Evolutionary conservation across 495 filamentous ascomycete genomes (phyloP).

Genomic region (Margaritispora aquatica): DNA sequence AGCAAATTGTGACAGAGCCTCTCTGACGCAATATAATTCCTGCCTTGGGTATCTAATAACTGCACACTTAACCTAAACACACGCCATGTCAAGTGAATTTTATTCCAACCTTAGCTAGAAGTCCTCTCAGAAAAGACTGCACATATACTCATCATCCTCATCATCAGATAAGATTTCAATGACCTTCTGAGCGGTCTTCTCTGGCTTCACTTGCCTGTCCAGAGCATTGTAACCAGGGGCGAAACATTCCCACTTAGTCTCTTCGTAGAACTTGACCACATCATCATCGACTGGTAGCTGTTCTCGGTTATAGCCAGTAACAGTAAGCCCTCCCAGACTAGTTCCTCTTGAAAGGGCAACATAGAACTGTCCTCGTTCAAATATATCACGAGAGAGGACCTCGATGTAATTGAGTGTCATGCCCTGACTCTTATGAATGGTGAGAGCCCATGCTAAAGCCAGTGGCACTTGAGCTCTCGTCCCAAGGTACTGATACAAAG

Average conservation of each 20-base stretch:
- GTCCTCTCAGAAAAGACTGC: background rate
- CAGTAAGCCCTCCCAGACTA: constrained; percentile 30
- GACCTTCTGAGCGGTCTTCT: background rate
- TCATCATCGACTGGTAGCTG: constrained; percentile 12
- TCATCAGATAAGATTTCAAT: background rate
- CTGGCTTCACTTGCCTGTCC: background rate
- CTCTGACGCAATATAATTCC: no score
- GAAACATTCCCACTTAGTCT: constrained; percentile 14
- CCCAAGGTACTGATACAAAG: constrained; percentile 11
- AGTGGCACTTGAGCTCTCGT: constrained; percentile 39
- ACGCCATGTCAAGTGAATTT: no score
- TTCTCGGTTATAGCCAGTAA: constrained; percentile 22
- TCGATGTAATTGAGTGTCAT: constrained; percentile 36
- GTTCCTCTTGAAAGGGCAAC: constrained; percentile 35
- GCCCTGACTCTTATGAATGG: constrained; percentile 42
- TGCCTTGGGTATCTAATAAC: no score
- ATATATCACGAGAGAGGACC: constrained; percentile 30
- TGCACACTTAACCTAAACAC: no score
- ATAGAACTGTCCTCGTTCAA: constrained; percentile 37
- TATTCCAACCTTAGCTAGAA: no score
- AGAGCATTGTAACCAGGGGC: background rate
- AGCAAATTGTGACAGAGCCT: no score
- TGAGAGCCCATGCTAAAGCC: constrained; percentile 37
- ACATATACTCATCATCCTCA: background rate
- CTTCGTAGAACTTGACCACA: constrained; percentile 18